phyloP scores from a whole-genome alignment of 192 early-diverging fungal genomes.

The Radiomyces spectabilis region DNA sequence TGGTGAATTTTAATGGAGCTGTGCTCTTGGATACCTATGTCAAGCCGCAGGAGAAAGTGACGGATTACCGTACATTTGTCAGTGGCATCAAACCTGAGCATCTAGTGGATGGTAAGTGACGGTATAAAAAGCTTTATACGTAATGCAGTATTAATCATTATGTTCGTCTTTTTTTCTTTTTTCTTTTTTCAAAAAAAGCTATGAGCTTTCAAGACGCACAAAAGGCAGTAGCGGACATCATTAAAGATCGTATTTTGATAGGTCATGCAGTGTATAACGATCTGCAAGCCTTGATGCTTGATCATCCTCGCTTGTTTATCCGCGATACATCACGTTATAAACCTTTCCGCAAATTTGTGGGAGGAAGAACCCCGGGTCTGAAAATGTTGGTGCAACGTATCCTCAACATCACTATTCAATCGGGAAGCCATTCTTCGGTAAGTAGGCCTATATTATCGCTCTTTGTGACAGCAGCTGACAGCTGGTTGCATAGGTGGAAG shows the following conservation, averaged over 20 bases:
- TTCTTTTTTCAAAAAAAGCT: constrained; percentile 31
- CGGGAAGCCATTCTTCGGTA: constrained; percentile 81
- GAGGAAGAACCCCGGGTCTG: constrained; percentile 63
- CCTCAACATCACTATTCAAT: constrained; percentile 78
- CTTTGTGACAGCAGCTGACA: background rate
- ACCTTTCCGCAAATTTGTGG: constrained; percentile 59
- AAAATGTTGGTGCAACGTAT: constrained; percentile 67
- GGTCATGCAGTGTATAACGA: constrained; percentile 92
- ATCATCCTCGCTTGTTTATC: constrained; percentile 68
- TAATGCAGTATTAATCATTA: background rate
- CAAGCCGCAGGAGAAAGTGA: constrained; percentile 70
- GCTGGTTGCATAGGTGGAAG: constrained; percentile 50
- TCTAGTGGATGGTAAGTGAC: constrained; percentile 41
- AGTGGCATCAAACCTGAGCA: constrained; percentile 85
- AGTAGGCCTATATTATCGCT: constrained; percentile 1
- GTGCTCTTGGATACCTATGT: constrained; percentile 83
- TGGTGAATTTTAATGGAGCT: constrained; percentile 93
- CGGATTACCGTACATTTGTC: constrained; percentile 88
- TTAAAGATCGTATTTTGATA: constrained; percentile 81
- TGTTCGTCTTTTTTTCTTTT: background rate
- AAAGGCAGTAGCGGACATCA: constrained; percentile 65
- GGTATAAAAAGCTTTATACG: background rate
- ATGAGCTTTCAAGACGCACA: constrained; percentile 75
- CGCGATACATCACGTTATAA: constrained; percentile 82
- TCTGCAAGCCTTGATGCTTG: constrained; percentile 71